Conservation (phyloP, 169 alveolate species). For the Blepharisma undulans region DNA sequence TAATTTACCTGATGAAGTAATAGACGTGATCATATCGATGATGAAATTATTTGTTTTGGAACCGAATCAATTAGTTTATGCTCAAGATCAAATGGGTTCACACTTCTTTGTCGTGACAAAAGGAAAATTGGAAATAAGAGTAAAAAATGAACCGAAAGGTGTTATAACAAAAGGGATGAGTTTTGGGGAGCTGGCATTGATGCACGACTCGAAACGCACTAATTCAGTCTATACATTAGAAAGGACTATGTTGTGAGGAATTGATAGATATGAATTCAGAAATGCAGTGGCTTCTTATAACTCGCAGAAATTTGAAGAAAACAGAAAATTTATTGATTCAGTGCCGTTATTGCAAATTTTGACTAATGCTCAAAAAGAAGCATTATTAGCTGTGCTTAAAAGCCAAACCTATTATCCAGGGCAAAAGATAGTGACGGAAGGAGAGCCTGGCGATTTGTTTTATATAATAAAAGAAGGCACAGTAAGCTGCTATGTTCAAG, state of each 20-base stretch:
- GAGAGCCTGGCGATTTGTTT: constrained; percentile 61
- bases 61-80: constrained; percentile 35
- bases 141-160: constrained; percentile 87
- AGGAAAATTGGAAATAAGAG: constrained; percentile 84
- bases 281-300: constrained; percentile 43
- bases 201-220: constrained; percentile 96
- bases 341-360: not conserved
- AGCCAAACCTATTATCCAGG: constrained; percentile 46
- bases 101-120: constrained; percentile 48
- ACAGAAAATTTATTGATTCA: not conserved
- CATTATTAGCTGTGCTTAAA: constrained; percentile 45
- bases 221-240: constrained; percentile 88
- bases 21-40: not conserved
- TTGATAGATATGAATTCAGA: constrained; percentile 90
- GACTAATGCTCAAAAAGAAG: constrained; percentile 35
- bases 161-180: constrained; percentile 91
- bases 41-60: constrained; percentile 4
- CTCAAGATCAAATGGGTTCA: constrained; percentile 47
- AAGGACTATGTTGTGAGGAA: constrained; percentile 87
- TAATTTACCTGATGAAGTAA: not conserved
- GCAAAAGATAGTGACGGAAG: constrained; percentile 56
- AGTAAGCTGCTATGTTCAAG: constrained; percentile 51
- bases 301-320: constrained; percentile 23
- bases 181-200: constrained; percentile 98
- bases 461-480: constrained; percentile 62